Evolutionary conservation across 441 rosid species (phyloP), one percentile per base, ranked within the genome.

Genomic region (Gossypium trilobum): DNA sequence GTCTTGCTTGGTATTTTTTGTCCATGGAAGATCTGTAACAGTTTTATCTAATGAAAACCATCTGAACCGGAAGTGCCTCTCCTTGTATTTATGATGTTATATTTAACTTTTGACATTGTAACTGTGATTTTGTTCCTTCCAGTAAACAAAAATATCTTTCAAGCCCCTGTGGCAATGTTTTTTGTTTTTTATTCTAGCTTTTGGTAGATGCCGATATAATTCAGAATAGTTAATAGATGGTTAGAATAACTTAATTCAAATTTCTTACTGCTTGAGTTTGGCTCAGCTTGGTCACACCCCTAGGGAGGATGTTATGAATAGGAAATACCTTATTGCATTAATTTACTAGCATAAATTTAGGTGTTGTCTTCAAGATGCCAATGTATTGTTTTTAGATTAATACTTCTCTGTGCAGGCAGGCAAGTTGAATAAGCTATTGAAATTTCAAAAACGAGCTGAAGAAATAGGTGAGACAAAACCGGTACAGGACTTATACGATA

Each of bases 361-460:
- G 48, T 19, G 39, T 46, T 71, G 68, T n/a, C 33, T 16, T 31
- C 23, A 27, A 68, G 68, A 31, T 17, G 14, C 27, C 51, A 23
- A 33, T 31, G 31, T 22, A n/a, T 17, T 55, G 58, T 29, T 29
- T 65, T 13, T 72, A 14, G 9, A 54, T 31, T 39, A 83, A 71
- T 48, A 10, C 54, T 54, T 22, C 22, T 36, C 5, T 55, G 46
- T 80, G 50, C 84, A 90, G 97, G 82, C 79, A 73, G 73, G 75
- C 79, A 83, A 75, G 78, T 87, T 77, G 79, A 88, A 81, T 73
- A 88, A 81, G 72, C 74, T 75, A 11, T 73, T 73, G 82, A 91
- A 85, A 78, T 74, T 78, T 70, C 78, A 78, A 74, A 82, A 79
- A 74, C 82, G 70, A 64, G 19, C 64, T 20, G 89, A 82, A 82